Evolutionary conservation across 177 flowering plant species (phyloP).

Genomic region (Vitis hybrid): DNA sequence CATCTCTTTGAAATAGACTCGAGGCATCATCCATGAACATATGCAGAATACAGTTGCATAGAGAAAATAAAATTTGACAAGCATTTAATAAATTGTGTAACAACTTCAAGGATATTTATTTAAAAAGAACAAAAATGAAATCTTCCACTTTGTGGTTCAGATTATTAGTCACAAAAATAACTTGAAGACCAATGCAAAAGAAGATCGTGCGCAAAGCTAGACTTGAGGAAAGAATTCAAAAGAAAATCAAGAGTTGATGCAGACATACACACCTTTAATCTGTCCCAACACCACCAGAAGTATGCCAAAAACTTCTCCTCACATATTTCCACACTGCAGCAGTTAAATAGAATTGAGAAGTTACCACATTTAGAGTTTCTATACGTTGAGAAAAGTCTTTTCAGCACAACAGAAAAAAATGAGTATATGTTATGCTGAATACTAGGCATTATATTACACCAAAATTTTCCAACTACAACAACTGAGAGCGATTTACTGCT

Average conservation of each 20-base stretch:
- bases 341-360: conserved; percentile 9
- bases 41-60: too few species aligned
- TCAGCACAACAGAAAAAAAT: background rate
- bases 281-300: conserved; percentile 98
- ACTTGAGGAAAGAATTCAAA: background rate
- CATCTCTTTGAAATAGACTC: too few species aligned
- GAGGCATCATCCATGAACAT: too few species aligned
- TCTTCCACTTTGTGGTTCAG: too few species aligned
- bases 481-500: background rate
- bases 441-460: conserved; percentile 1
- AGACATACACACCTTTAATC: conserved; percentile 61
- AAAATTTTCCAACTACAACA: background rate
- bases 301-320: conserved; percentile 90
- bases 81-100: too few species aligned
- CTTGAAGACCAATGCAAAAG: background rate
- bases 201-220: background rate
- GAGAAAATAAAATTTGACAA: too few species aligned
- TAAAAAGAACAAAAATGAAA: too few species aligned
- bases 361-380: conserved; percentile 3
- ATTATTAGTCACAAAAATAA: too few species aligned
- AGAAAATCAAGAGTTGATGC: background rate
- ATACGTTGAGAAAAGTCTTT: background rate
- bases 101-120: too few species aligned
- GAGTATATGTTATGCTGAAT: background rate
- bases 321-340: conserved; percentile 69